Evolutionary conservation across 148 eudicot genomes (phyloP).

Genomic region (Cornus suecica): DNA sequence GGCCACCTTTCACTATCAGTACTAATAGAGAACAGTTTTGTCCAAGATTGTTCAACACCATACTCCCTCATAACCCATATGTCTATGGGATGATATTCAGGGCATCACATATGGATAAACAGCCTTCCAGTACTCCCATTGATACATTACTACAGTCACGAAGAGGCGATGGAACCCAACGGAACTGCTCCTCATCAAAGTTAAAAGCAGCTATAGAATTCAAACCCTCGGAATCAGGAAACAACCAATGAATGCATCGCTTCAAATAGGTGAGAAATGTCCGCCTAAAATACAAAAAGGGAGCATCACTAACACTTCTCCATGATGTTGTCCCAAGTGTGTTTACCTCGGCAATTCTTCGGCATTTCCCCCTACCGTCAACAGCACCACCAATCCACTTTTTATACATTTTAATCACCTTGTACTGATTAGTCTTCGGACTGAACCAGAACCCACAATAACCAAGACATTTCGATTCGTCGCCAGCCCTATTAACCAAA

Average conservation of each 20-base stretch:
- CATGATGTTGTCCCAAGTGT: constrained; percentile 5
- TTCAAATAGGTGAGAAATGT: neutral
- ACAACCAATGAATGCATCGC: constrained; percentile 10
- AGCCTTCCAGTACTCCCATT: constrained; percentile 12
- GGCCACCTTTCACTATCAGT: neutral
- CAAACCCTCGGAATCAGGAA: neutral
- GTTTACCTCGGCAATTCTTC: neutral
- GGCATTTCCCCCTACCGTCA: too few relatives aligned
- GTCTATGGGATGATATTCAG: neutral
- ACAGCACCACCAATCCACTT: neutral
- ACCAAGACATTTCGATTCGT: neutral
- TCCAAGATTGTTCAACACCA: constrained; percentile 22
- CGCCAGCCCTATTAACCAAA: too few relatives aligned
- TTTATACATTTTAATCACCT: neutral
- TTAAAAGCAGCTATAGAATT: constrained; percentile 10
- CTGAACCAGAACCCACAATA: neutral
- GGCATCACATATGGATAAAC: constrained; percentile 8
- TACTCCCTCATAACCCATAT: constrained; percentile 18
- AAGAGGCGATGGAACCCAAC: neutral
- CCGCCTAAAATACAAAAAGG: neutral
- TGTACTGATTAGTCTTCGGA: neutral
- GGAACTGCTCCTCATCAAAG: constrained; percentile 17
- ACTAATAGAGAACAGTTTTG: constrained; percentile 4
- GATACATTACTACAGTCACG: too few relatives aligned
- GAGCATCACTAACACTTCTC: neutral